Base-by-base conservation (phyloP, 2,329 filamentous ascomycete species). In the Colletotrichum sp. region DNA sequence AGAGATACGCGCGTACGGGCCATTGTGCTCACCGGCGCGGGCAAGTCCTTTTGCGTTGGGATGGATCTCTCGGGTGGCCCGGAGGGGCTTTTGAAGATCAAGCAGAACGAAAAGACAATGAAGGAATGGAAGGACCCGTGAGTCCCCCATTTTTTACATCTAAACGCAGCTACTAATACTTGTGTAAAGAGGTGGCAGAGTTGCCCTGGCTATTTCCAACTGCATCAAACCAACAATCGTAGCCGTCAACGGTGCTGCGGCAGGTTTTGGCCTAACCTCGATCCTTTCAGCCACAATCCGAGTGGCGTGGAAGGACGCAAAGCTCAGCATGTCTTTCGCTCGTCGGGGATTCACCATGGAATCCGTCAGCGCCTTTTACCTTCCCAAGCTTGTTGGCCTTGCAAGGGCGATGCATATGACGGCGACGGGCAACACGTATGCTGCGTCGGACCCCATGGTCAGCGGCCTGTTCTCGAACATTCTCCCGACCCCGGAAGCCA, bases 171-270 rank as follows among this genome's bases (percentile, higher is more conserved):
- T 12, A 16, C 13, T 64, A 12, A 26, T 1, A 7, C 4, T 36
- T 12, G 15, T 64, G 2, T 34, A 13, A 82, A 85, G 86, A 30
- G 70, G 70, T 5, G 70, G 70, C 4, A 24, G 61, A 18, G 52
- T 67, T 34, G 62, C 70, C 4, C 34, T 72, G 15, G 70, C 70
- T 15, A 69, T 79, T 18, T 75, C 75, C 21, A 70, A 72, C 26
- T 79, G 75, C 66, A 69, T 60, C 66, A 79, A 77, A 61, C 78
- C 78, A 18, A 65, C 77, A 12, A 74, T 79, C 18, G 78, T 75
- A 13, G 77, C 76, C 10, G 67, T 77, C 7, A 77, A 79, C n/a
- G 77, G 77, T 6, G 65, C 73, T 5, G 64, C 76, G 0, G 76
- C 77, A 7, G 78, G 77, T 24, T 75, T 79, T 6, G 77, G 76